These are phyloP conservation scores for Populus davidiana DNA, from an alignment of 345 rosid genomes.

Conservation along the genomic window DNA sequence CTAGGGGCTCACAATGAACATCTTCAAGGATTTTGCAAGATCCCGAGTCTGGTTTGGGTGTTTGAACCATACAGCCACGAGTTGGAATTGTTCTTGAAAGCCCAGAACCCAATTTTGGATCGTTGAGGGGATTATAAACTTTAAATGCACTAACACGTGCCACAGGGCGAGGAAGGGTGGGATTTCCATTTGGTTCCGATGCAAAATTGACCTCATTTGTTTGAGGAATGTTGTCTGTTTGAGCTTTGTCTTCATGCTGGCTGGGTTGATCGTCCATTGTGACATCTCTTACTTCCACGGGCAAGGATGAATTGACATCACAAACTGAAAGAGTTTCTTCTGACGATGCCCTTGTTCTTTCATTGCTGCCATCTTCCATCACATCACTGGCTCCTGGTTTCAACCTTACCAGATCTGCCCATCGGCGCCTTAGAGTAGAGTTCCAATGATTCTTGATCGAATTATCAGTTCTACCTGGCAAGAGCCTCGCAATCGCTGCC, in stretches of 20 bases:
- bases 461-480: conserved; percentile 85
- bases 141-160: conserved; percentile 73
- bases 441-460: conserved; percentile 96
- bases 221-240: not conserved
- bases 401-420: conserved; percentile 32
- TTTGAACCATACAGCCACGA: conserved; percentile 53
- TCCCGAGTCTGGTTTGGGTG: conserved; percentile 44
- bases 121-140: conserved; percentile 42
- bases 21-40: conserved; percentile 53
- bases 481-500: conserved; percentile 74
- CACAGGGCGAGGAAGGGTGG: conserved; percentile 44
- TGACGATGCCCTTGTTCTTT: conserved; percentile 46
- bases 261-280: conserved; percentile 23
- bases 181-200: conserved; percentile 21
- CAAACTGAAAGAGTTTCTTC: conserved; percentile 44
- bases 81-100: conserved; percentile 36
- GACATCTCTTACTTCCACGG: conserved; percentile 25
- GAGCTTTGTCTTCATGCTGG: conserved; percentile 24
- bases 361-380: conserved; percentile 37
- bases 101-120: conserved; percentile 31
- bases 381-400: conserved; percentile 14
- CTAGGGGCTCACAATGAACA: conserved; percentile 42
- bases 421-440: conserved; percentile 69
- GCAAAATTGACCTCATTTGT: conserved; percentile 28
- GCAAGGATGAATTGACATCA: conserved; percentile 31